These are phyloP conservation scores for Vicia faba DNA, from an alignment of 306 rosid genomes.

Conservation along the genomic window DNA sequence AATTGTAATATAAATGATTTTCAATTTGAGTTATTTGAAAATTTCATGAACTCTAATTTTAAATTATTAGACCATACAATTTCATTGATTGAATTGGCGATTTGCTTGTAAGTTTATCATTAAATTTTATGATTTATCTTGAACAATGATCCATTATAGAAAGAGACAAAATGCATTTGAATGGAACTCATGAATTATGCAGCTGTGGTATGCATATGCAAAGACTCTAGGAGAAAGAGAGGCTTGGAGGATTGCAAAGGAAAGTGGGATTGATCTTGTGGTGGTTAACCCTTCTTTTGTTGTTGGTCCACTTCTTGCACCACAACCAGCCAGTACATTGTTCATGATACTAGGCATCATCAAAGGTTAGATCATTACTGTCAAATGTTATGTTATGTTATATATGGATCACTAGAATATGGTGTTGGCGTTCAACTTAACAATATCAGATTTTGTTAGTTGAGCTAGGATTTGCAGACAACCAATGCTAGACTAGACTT, in stretches of 20 bases:
- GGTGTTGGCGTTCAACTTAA: too few relatives aligned
- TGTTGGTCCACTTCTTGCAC: conserved; percentile 80
- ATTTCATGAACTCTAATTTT: too few relatives aligned
- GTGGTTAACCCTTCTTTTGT: conserved; percentile 81
- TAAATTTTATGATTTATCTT: not conserved
- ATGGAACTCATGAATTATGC: conserved; percentile 29
- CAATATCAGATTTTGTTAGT: too few relatives aligned
- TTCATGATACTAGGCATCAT: conserved; percentile 21
- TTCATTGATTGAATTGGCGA: not conserved
- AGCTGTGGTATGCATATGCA: conserved; percentile 93
- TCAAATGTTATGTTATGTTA: not conserved
- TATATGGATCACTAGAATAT: too few relatives aligned
- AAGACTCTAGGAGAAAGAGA: conserved; percentile 77
- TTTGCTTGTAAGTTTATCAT: not conserved
- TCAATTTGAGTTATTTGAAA: not conserved
- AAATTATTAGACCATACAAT: not conserved
- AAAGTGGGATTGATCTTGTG: conserved; percentile 65
- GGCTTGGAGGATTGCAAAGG: conserved; percentile 71
- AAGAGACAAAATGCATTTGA: too few relatives aligned
- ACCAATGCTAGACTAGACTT: too few relatives aligned
- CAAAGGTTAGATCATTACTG: conserved; percentile 50
- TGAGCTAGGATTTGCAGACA: too few relatives aligned
- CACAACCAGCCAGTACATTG: conserved; percentile 66
- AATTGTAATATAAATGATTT: not conserved
- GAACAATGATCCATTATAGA: too few relatives aligned